phyloP scores from a whole-genome alignment of 352 stramenopile genomes.

The Globisporangium splendens region DNA sequence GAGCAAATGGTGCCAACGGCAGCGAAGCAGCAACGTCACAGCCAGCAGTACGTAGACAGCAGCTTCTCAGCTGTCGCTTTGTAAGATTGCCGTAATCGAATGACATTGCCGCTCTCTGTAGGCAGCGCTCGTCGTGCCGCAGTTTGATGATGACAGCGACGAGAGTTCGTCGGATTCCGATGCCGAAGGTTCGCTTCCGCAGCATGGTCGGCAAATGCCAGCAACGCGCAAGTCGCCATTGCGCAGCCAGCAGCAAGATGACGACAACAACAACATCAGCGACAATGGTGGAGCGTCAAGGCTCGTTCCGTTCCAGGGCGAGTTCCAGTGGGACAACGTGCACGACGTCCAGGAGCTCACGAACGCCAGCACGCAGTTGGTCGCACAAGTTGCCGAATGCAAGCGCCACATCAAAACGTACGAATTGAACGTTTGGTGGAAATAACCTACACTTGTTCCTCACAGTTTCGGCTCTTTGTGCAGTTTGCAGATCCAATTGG shows the following conservation, averaged over 20 bases:
- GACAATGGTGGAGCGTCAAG: background rate
- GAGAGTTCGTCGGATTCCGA: conserved; percentile 42
- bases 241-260: conserved; percentile 9
- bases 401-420: conserved; percentile 64
- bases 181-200: conserved; percentile 1
- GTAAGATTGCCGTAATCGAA: no score
- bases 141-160: conserved; percentile 59
- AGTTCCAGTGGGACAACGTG: conserved; percentile 47
- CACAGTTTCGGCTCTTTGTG: background rate
- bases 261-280: conserved; percentile 14
- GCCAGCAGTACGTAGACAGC: no score
- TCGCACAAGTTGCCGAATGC: conserved; percentile 36
- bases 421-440: no score
- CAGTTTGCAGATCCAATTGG: conserved; percentile 67
- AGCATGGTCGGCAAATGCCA: background rate
- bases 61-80: no score
- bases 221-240: conserved; percentile 3
- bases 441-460: no score
- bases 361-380: conserved; percentile 49
- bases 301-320: conserved; percentile 13
- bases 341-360: conserved; percentile 63
- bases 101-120: conserved; percentile 2
- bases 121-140: conserved; percentile 49
- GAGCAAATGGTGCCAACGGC: no score
- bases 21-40: no score